A percentile compares a stretch with the other conserved stretches of the same genome.
These are phyloP conservation scores for Alternaria longipes DNA, from an alignment of 2,329 filamentous ascomycete genomes.

Conservation along the genomic window DNA sequence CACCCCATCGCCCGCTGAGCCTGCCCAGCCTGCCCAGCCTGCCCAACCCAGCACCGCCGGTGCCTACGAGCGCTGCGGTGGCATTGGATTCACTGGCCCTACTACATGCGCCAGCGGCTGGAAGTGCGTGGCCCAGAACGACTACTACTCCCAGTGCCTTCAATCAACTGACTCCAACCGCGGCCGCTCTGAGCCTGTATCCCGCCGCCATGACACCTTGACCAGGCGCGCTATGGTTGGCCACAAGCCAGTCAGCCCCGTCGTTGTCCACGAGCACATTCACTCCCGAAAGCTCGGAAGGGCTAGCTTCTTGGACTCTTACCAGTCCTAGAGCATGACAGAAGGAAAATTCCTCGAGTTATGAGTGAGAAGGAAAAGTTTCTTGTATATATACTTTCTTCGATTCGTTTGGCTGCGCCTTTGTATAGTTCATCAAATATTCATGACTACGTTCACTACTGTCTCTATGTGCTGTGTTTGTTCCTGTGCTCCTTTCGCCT, in stretches of 20 bases:
- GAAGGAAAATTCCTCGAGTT: not conserved
- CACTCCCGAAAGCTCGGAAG: slow-evolving; percentile 3
- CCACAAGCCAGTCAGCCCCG: slow-evolving; percentile 1
- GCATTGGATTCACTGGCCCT: slow-evolving; percentile 51
- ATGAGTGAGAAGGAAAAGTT: not conserved
- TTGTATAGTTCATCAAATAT: not conserved
- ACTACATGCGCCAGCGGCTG: slow-evolving; percentile 52
- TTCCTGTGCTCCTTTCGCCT: not conserved
- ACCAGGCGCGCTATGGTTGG: slow-evolving; percentile 1
- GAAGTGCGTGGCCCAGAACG: slow-evolving; percentile 52
- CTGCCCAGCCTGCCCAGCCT: not conserved
- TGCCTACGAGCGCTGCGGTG: slow-evolving; percentile 57
- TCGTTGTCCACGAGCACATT: not conserved
- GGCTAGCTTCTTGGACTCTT: slow-evolving; percentile 1
- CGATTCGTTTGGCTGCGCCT: slow-evolving; percentile 10
- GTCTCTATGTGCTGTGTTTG: not conserved
- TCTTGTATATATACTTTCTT: slow-evolving; percentile 8
- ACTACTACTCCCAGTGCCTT: slow-evolving; percentile 22
- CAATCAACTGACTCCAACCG: not conserved
- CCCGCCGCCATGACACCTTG: not conserved
- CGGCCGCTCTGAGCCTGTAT: not conserved
- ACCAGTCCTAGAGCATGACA: not conserved
- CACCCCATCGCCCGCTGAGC: not conserved
- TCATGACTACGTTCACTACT: not conserved
- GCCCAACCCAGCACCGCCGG: not conserved